Evolutionary conservation across 352 stramenopile genomes (phyloP), one percentile per base, ranked within the genome.

Genomic region (Globisporangium nagaii): DNA sequence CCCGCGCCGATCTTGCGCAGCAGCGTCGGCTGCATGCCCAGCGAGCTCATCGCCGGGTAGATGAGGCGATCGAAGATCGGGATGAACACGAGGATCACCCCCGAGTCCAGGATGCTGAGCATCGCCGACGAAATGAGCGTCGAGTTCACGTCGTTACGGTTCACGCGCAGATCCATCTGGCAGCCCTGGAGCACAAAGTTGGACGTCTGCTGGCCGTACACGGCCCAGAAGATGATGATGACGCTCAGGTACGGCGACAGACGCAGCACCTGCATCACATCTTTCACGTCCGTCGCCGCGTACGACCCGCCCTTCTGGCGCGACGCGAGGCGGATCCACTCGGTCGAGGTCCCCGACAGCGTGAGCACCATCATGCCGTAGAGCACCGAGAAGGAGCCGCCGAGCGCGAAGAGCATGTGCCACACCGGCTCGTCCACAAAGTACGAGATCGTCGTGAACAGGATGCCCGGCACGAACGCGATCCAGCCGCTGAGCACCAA

Each of bases 81-180:
- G 42, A 96, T 95, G 51, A 96, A 95, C 30, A 96, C 54, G 22
- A 97, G 61, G 53, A 97, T 96, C 17, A 91, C 82, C 12, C 87
- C 72, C 17, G 83, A 93, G 63, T 97, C 86, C 19, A 96, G 73
- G 12, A 95, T 79, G 39, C 79, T 88, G 27, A 96, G 76, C 71
- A 93, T 95, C 27, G 88, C 84, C 6, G 86, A 80, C 19, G 84
- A 93, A 52, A 96, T 71, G 47, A 95, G 54, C 42, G 83, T 80
- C 25, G 64, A 62, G 48, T 73, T 47, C 15, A 25, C 50, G 22
- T 64, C 60, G 22, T 63, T 63, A 3, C 65, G 56, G 45, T 75
- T 58, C 4, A 95, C 46, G 5, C 84, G 83, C 34, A 97, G 62
- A 42, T 97, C 86, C 87, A 97, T 96, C 60, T 96, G 87, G 52